Evolutionary conservation across 208 protist species (phyloP), one percentile per base, ranked within the genome.

Genomic region (Leishmania amazonensis): DNA sequence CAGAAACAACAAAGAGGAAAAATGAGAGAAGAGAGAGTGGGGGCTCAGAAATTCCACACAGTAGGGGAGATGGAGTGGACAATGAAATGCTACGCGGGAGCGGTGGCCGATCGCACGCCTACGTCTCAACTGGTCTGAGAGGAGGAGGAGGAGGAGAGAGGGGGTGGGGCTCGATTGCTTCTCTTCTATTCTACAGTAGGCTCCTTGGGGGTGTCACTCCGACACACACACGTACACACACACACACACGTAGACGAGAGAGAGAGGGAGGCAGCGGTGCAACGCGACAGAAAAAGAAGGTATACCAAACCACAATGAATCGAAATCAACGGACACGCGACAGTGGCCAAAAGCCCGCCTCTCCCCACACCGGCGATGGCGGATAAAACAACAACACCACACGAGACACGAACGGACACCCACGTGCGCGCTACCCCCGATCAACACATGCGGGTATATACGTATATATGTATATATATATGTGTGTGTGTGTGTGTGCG

Each of bases 361-460:
- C 60, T 35, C n/a, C 7, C 28, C 45, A 49, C 9, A 13, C 45
- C 21, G 38, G 8, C 60, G 28, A 67, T 38, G 60, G n/a, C 21
- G n/a, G 11, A 28, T 35, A 67, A 8, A 35, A 47, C 11, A 71
- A 45, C 13, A 21, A 42, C 45, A 40, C 15, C 11, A 71, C 9
- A 19, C 31, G 65, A 42, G 51, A 71, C 35, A 42, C 13, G 35
- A 71, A 47, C 11, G 2, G 19, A 28, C 19, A 71, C n/a, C 24
- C 58, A 64, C 58, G 51, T 54, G 9, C 17, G 9, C 58, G 60
- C 24, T 62, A 81, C 24, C 49, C 42, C 42, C 62, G 47, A 57
- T 49, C n/a, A 38, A 74, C 38, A 75, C 68, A 60, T 73, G 38
- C 62, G 81, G 8, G 62, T 31, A 81, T 70, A 81, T 42, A 80